phyloP scores from a whole-genome alignment of 2,329 filamentous ascomycete species.

The Penicillium sp. region DNA sequence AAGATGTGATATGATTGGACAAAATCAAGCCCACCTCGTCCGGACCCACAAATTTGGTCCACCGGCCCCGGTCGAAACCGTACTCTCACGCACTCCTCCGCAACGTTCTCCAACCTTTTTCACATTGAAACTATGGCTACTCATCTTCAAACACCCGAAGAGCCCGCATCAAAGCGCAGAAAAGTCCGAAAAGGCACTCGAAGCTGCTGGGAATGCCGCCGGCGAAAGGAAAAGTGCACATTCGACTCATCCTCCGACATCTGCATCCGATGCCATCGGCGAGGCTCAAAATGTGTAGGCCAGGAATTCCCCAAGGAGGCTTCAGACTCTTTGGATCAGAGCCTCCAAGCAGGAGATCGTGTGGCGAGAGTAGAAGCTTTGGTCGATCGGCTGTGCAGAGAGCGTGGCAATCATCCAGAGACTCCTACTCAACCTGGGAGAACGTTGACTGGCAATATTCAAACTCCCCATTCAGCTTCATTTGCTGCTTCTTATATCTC shows the following conservation, averaged over 20 bases:
- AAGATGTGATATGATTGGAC: not conserved
- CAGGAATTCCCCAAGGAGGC: slow-evolving; percentile 51
- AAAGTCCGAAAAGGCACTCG: slow-evolving; percentile 14
- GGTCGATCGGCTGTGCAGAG: not conserved
- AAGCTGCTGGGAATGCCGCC: slow-evolving; percentile 7
- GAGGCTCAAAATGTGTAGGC: slow-evolving; percentile 43
- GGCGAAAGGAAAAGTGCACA: slow-evolving; percentile 13
- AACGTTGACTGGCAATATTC: not conserved
- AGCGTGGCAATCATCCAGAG: not conserved
- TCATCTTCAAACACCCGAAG: not conserved
- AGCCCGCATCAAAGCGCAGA: slow-evolving; percentile 5
- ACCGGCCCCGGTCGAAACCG: not conserved
- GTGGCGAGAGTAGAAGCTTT: not conserved
- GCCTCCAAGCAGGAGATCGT: not conserved
- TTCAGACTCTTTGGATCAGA: not conserved
- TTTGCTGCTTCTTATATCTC: not conserved
- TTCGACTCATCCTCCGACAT: slow-evolving; percentile 5
- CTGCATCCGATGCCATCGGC: slow-evolving; percentile 18
- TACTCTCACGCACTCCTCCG: not conserved
- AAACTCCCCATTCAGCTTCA: not conserved
- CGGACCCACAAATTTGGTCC: not conserved
- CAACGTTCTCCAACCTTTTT: not conserved
- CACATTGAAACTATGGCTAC: not conserved
- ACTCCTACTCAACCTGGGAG: not conserved
- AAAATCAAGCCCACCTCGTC: not conserved